Evolutionary conservation across 805 yeast species (phyloP).

Genomic region (Hanseniaspora clermontiae): DNA sequence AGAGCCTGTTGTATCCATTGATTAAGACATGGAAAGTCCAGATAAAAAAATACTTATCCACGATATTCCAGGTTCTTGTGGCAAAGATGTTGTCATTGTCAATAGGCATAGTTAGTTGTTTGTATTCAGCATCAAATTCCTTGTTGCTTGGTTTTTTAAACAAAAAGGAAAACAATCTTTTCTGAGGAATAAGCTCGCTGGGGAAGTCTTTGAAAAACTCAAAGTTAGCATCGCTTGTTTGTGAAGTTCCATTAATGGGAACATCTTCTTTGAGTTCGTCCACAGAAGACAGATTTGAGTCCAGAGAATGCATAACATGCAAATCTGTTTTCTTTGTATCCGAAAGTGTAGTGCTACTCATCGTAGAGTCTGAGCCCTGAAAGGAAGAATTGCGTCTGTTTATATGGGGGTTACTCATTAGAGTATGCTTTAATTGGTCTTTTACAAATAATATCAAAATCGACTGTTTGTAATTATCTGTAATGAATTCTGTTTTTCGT

Average conservation of each 20-base stretch:
- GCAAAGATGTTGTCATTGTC: conserved; percentile 9
- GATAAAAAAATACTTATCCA: conserved; percentile 35
- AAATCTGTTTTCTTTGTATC: neutral
- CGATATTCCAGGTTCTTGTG: conserved; percentile 1
- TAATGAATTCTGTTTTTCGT: too few relatives aligned
- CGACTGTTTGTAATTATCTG: too few relatives aligned
- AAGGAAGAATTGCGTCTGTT: neutral
- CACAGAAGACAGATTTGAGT: neutral
- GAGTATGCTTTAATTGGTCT: too few relatives aligned
- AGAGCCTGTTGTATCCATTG: conserved; percentile 60
- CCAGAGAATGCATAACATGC: neutral
- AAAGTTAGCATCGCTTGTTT: neutral
- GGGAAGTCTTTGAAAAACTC: conserved; percentile 4
- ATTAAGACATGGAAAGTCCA: conserved; percentile 55
- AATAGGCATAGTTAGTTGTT: conserved; percentile 5
- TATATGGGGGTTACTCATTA: neutral
- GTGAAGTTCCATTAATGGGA: neutral
- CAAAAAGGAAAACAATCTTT: neutral
- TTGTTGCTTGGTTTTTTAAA: neutral
- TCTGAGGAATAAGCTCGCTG: conserved; percentile 4
- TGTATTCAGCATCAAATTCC: conserved; percentile 1
- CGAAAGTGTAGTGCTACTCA: neutral
- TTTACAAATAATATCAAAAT: too few relatives aligned
- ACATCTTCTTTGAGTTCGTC: neutral
- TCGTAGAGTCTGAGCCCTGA: neutral